Percentiles rank a stretch among this genome's conserved stretches.
Evolutionary conservation across 257 asterid species (phyloP).

Genomic region (Ilex asprella): DNA sequence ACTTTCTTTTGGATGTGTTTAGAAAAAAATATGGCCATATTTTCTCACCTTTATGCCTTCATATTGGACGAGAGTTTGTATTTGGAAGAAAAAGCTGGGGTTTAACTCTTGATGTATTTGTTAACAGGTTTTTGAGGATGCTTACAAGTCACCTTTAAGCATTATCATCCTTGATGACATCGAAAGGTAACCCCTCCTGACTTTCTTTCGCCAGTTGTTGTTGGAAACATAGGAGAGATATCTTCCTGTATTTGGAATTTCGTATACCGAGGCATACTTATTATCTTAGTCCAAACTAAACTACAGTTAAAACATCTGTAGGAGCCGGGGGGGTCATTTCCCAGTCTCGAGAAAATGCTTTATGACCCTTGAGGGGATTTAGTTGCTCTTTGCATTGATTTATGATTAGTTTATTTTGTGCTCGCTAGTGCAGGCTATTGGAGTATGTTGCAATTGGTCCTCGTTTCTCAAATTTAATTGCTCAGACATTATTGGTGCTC

Average conservation of each 20-base stretch:
- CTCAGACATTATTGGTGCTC: slow-evolving; percentile 92
- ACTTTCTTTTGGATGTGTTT: no score
- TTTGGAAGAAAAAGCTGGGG: slow-evolving; percentile 10
- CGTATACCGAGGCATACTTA: no score
- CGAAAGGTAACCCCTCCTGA: slow-evolving; percentile 56
- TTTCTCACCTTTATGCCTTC: not conserved
- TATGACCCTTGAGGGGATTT: slow-evolving; percentile 3
- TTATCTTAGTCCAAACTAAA: no score
- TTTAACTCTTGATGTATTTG: slow-evolving; percentile 21
- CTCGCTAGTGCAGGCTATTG: slow-evolving; percentile 52
- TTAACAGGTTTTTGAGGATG: slow-evolving; percentile 92
- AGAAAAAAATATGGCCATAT: no score
- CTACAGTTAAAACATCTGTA: no score
- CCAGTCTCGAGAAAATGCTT: no score
- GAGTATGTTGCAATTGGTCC: slow-evolving; percentile 95
- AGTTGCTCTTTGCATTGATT: slow-evolving; percentile 11
- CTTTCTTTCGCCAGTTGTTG: no score
- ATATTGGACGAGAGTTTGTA: not conserved
- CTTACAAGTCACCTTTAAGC: slow-evolving; percentile 90
- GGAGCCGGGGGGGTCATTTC: no score
- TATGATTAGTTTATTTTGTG: slow-evolving; percentile 9
- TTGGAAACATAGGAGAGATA: no score
- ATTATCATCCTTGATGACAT: slow-evolving; percentile 84
- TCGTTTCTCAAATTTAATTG: slow-evolving; percentile 84
- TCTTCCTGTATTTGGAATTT: no score